Conservation (phyloP, 352 stramenopile genomes). For the Globisporangium radiosum region DNA sequence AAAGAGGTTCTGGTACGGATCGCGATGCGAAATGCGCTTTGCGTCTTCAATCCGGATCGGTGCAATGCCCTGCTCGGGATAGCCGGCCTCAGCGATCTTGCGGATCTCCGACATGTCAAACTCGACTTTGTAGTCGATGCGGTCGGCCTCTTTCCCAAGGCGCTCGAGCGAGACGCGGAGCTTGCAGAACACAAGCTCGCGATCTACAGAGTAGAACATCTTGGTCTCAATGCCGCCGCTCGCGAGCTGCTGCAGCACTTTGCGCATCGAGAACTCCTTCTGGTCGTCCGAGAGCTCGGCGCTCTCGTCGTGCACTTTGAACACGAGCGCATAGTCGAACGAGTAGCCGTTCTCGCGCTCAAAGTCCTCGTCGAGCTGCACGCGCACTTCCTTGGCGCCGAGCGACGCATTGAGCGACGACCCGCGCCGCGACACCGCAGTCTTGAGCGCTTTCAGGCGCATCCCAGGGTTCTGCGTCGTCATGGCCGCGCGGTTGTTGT, state of each 20-base stretch:
- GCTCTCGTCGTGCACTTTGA: slow-evolving; percentile 74
- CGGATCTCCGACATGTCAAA: slow-evolving; percentile 55
- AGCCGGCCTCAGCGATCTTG: slow-evolving; percentile 43
- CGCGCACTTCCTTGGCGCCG: slow-evolving; percentile 52
- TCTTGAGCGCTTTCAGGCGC: slow-evolving; percentile 56
- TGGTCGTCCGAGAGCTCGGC: slow-evolving; percentile 40
- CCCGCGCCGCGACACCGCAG: slow-evolving; percentile 48
- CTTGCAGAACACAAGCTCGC: slow-evolving; percentile 74
- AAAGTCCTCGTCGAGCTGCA: slow-evolving; percentile 59
- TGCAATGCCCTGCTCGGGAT: slow-evolving; percentile 51
- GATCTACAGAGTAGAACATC: slow-evolving; percentile 72
- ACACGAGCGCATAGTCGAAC: slow-evolving; percentile 78
- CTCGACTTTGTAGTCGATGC: slow-evolving; percentile 77
- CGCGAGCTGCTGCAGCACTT: slow-evolving; percentile 58
- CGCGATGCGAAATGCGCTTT: slow-evolving; percentile 38
- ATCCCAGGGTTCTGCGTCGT: slow-evolving; percentile 18
- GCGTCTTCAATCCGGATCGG: slow-evolving; percentile 58
- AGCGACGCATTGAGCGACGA: slow-evolving; percentile 61
- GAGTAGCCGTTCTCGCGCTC: slow-evolving; percentile 63
- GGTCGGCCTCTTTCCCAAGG: slow-evolving; percentile 59
- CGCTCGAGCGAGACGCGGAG: slow-evolving; percentile 59
- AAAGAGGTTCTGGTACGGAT: slow-evolving; percentile 67
- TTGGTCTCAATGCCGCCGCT: slow-evolving; percentile 74
- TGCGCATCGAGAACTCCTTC: slow-evolving; percentile 70
- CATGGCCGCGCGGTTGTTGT: slow-evolving; percentile 2